phyloP scores from a whole-genome alignment of 2,329 filamentous ascomycete species.

The Botrytis galanthina region DNA sequence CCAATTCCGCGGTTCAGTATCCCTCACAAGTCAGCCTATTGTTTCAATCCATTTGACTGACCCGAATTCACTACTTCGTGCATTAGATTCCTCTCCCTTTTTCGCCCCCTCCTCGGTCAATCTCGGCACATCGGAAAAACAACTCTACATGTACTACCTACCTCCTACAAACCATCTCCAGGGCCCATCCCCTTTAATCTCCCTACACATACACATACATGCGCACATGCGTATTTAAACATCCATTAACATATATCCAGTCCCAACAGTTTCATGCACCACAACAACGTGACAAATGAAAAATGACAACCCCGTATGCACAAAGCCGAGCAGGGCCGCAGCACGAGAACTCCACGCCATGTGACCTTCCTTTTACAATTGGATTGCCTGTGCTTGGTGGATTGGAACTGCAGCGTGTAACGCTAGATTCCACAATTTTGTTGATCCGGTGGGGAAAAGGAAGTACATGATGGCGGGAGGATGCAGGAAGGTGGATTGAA shows the following conservation, averaged over 20 bases:
- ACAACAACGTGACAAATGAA: background rate
- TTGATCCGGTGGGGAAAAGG: conserved; percentile 7
- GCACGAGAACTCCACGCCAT: conserved; percentile 17
- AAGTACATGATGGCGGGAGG: conserved; percentile 6
- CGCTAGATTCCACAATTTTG: background rate
- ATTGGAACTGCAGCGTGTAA: background rate
- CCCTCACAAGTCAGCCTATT: background rate
- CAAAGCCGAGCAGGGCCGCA: background rate
- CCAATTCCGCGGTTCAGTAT: background rate
- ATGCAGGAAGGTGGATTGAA: conserved; percentile 4
- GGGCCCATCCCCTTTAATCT: background rate
- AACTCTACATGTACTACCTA: background rate
- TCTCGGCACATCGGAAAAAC: background rate
- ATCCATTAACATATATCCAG: background rate
- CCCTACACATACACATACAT: background rate
- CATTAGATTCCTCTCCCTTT: background rate
- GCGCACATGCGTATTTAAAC: background rate
- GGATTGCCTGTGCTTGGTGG: background rate
- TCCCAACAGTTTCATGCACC: background rate
- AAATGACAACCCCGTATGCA: background rate
- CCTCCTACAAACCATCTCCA: background rate
- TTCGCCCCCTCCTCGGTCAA: background rate
- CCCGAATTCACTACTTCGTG: background rate
- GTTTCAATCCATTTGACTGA: too few relatives aligned
- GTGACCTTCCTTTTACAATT: background rate